Evolutionary conservation across 2,329 filamentous ascomycete genomes (phyloP).

Genomic region (Byssochlamys sp.): DNA sequence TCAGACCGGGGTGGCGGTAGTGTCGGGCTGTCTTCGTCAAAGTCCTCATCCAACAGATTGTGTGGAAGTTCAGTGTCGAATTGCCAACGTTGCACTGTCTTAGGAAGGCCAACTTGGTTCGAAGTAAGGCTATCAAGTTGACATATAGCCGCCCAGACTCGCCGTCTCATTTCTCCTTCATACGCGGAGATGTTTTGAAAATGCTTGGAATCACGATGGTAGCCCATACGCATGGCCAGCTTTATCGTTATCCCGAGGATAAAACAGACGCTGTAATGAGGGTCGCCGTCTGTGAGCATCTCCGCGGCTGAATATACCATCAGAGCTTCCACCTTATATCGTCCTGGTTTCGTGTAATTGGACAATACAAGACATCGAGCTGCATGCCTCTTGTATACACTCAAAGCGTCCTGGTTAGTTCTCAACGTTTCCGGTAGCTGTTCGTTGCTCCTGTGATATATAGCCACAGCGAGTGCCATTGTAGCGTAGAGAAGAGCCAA

Average conservation of each 20-base stretch:
- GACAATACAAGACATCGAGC: constrained; percentile 24
- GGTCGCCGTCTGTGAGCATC: constrained; percentile 22
- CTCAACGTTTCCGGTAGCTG: constrained; percentile 12
- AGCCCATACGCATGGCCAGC: constrained; percentile 51
- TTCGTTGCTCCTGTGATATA: constrained; percentile 16
- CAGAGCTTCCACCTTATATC: constrained; percentile 24
- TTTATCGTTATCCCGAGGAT: constrained; percentile 45
- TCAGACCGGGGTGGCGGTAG: constrained; percentile 45
- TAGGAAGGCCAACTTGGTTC: constrained; percentile 54
- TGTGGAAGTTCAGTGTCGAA: constrained; percentile 48
- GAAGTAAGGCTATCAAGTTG: constrained; percentile 53
- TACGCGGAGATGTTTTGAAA: constrained; percentile 44
- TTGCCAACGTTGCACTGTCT: constrained; percentile 49
- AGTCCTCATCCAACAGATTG: constrained; percentile 53
- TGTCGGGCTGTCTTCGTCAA: constrained; percentile 39
- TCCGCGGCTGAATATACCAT: constrained; percentile 21
- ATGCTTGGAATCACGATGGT: constrained; percentile 47
- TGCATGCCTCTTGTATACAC: constrained; percentile 41
- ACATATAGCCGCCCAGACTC: constrained; percentile 26
- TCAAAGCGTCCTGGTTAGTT: constrained; percentile 17
- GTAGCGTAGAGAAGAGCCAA: constrained; percentile 22
- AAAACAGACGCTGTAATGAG: constrained; percentile 43
- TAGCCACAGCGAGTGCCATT: constrained; percentile 18
- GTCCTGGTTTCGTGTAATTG: constrained; percentile 23
- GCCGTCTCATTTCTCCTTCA: constrained; percentile 44